Base-by-base conservation (phyloP, 768 basidiomycete species). In the Suillus occidentalis region DNA sequence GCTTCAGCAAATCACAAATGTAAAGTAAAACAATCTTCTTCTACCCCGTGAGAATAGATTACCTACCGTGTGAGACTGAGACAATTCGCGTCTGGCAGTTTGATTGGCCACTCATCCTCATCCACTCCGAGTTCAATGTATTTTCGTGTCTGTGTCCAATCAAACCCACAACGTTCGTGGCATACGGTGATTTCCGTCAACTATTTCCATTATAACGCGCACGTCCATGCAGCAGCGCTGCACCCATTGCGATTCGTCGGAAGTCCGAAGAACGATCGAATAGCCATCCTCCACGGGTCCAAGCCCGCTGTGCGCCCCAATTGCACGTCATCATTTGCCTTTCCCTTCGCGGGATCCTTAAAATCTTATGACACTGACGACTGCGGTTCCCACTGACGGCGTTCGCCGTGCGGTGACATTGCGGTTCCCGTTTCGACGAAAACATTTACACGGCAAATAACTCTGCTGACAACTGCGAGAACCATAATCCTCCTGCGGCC, bases 1-100 rank as follows among this genome's bases (percentile, higher is more conserved):
- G n/a, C 47, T 49, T 25, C n/a, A 71, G 66, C 63, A 61, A 36
- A 20, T 63, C 74, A 31, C 50, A 65, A 55, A 31, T 55, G 31
- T 34, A 55, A 34, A 52, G 25, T 63, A 63, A 68, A 61, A 62
- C 59, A 45, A 64, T 66, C 45, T 37, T 55, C 12, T n/a, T 16
- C 16, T 4, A 36, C 25, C 4, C 31, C 62, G 62, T 63, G 62
- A 31, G 62, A 63, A 63, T 39, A 39, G 37, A 55, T 55, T 55
- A 55, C 53, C 6, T 6, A 37, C 37, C 56, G 56, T 57, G 56
- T 34, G 31, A 55, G 31, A 34, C 53, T 55, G 31, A 55, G 34
- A 55, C 53, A 53, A 50, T 50, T 28, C 9, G 50, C 25, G 28
- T 52, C 25, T 18, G 9, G 18, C 28, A 10, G 18, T 53, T 20